phyloP scores from a whole-genome alignment of 2,329 filamentous ascomycete species.

The Blumeriella jaapii region DNA sequence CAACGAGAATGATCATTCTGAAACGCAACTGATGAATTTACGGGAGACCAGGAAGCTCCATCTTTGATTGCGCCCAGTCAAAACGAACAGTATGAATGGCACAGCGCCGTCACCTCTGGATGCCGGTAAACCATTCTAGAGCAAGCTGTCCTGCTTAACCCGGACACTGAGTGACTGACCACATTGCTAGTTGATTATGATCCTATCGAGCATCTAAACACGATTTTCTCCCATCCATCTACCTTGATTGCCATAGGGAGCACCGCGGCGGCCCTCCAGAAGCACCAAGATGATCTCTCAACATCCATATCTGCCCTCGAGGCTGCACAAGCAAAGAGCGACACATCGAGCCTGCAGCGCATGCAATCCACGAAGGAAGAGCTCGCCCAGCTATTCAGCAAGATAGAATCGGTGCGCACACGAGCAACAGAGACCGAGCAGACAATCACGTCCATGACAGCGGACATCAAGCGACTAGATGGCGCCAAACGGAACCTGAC shows the following conservation, averaged over 20 bases:
- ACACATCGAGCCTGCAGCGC: constrained; percentile 77
- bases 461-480: constrained; percentile 94
- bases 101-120: constrained; percentile 24
- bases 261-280: constrained; percentile 62
- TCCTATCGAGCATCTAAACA: constrained; percentile 84
- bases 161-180: constrained; percentile 10
- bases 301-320: constrained; percentile 62
- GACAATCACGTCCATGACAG: constrained; percentile 96
- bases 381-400: constrained; percentile 79
- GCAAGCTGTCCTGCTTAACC: background rate
- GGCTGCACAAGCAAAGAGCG: constrained; percentile 68
- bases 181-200: constrained; percentile 62
- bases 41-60: background rate
- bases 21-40: background rate
- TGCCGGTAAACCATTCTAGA: constrained; percentile 22
- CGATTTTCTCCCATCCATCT: constrained; percentile 83
- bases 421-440: constrained; percentile 87
- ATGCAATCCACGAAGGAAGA: constrained; percentile 88
- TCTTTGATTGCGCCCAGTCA: background rate
- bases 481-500: constrained; percentile 95
- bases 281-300: constrained; percentile 73
- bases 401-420: constrained; percentile 86
- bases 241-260: constrained; percentile 65
- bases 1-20: background rate
- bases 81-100: constrained; percentile 25